phyloP scores from a whole-genome alignment of 2,329 filamentous ascomycete species.

The Botrytis deweyae region DNA sequence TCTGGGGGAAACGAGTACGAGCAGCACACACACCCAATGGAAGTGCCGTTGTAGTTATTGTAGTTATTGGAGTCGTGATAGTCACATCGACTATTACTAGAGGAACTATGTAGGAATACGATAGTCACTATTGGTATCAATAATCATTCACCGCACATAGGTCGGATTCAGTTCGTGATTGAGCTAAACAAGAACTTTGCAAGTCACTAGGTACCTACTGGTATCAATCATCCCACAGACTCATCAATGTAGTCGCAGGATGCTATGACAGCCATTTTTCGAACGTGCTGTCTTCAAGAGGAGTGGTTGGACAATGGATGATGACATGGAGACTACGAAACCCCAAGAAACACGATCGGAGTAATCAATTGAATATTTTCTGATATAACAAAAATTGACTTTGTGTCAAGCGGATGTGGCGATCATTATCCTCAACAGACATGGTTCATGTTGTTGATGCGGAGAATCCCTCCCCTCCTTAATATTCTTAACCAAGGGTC shows the following conservation, averaged over 20 bases:
- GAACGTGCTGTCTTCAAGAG: not conserved
- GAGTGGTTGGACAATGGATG: not conserved
- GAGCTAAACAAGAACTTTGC: not conserved
- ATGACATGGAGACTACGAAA: not conserved
- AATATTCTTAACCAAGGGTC: not conserved
- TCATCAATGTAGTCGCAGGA: not conserved
- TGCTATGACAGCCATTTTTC: not conserved
- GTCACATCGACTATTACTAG: not conserved
- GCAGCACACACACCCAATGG: not conserved
- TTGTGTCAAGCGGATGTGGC: not conserved
- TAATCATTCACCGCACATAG: not conserved
- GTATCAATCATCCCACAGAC: not conserved
- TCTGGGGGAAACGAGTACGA: slow-evolving; percentile 5
- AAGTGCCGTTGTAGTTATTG: too few relatives aligned
- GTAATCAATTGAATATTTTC: not conserved
- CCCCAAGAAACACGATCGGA: not conserved
- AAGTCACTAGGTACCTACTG: not conserved
- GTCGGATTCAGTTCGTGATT: not conserved
- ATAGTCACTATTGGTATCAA: not conserved
- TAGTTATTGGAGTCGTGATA: not conserved
- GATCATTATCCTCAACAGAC: not conserved
- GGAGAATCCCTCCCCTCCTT: slow-evolving; percentile 17
- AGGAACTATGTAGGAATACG: not conserved
- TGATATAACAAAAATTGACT: not conserved
- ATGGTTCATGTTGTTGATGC: not conserved